Conservation (phyloP, 805 yeast genomes). For the Ogataea haglerorum region DNA sequence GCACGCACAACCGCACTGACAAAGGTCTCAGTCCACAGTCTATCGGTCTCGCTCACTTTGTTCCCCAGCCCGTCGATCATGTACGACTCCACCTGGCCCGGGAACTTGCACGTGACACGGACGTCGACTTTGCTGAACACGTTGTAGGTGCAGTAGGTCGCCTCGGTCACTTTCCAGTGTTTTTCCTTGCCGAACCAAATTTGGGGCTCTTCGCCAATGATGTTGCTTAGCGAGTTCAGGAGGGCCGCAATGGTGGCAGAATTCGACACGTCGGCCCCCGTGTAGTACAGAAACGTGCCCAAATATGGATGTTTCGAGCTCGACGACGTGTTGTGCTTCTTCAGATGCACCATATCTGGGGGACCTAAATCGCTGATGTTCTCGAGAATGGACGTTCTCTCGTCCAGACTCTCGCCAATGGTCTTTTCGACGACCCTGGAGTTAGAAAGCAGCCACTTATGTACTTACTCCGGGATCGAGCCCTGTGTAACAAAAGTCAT, state of each 20-base stretch:
- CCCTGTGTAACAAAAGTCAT: conserved; percentile 48
- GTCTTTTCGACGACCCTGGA: conserved; percentile 47
- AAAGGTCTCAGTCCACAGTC: conserved; percentile 60
- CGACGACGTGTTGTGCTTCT: conserved; percentile 33
- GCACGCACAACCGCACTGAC: conserved; percentile 73
- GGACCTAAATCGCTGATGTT: conserved; percentile 69
- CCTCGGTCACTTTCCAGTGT: conserved; percentile 66
- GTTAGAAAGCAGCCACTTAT: conserved; percentile 12
- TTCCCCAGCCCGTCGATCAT: conserved; percentile 53
- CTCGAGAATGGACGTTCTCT: conserved; percentile 57
- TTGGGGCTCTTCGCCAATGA: conserved; percentile 60
- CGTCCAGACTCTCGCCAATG: conserved; percentile 54
- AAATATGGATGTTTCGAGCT: conserved; percentile 41
- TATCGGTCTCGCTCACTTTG: conserved; percentile 46
- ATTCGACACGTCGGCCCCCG: conserved; percentile 74
- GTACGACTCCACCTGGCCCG: conserved; percentile 64
- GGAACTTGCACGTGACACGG: conserved; percentile 68
- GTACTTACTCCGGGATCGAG: conserved; percentile 59
- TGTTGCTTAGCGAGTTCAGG: conserved; percentile 61
- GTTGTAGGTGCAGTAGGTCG: conserved; percentile 66
- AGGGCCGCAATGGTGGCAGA: conserved; percentile 78
- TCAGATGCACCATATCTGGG: conserved; percentile 57
- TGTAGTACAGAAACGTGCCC: conserved; percentile 71
- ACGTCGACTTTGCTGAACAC: conserved; percentile 61
- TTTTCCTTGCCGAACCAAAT: conserved; percentile 78